Evolutionary conservation across 371 early-diverging fungal genomes (phyloP).

Genomic region (Lichtheimia hyalospora): DNA sequence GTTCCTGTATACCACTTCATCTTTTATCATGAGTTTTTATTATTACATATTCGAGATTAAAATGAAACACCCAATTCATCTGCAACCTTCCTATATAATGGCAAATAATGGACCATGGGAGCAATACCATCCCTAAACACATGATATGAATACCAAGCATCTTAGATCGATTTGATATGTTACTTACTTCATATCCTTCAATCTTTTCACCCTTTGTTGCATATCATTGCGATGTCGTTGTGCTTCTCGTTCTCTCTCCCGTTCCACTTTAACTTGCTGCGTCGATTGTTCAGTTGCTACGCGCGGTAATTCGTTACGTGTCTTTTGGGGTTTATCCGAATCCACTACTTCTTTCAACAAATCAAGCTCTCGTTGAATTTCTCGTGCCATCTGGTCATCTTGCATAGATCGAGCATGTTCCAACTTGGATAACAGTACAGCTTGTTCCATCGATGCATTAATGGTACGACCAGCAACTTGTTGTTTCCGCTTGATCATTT

Average conservation of each 20-base stretch:
- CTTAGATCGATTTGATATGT: too few species aligned
- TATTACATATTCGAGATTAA: not conserved
- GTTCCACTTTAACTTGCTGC: too few species aligned
- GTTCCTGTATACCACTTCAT: not conserved
- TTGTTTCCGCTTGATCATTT: conserved; percentile 59
- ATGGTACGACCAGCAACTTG: conserved; percentile 7
- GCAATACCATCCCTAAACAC: not conserved
- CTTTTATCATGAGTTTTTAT: not conserved
- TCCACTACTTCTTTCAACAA: conserved; percentile 2
- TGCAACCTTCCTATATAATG: not conserved
- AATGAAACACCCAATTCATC: not conserved
- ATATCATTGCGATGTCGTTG: too few species aligned
- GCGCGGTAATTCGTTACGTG: not conserved
- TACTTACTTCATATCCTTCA: not conserved
- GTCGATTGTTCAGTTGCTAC: not conserved
- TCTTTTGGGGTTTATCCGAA: not conserved
- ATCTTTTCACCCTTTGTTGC: not conserved
- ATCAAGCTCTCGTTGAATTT: not conserved
- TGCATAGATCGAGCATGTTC: conserved; percentile 26
- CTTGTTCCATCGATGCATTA: conserved; percentile 60
- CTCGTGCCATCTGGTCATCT: not conserved
- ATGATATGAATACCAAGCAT: not conserved
- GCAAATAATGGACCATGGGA: not conserved
- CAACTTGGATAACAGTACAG: conserved; percentile 37
- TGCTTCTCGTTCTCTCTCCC: too few species aligned